phyloP scores from a whole-genome alignment of 768 basidiomycete genomes.

The Mycena maculata region DNA sequence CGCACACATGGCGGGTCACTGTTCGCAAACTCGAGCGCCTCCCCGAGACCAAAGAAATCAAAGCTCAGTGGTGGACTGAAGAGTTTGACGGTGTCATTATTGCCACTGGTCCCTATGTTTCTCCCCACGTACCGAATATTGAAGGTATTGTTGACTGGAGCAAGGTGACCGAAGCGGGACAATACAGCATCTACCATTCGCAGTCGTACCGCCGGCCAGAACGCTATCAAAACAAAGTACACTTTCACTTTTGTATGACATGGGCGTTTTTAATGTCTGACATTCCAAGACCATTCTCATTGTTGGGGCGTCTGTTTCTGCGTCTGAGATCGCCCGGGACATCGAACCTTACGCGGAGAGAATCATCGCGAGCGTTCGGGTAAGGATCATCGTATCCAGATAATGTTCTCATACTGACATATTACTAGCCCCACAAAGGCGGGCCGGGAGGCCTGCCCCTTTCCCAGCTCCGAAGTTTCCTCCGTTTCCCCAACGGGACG shows the following conservation, averaged over 20 bases:
- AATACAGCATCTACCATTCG: conserved; percentile 43
- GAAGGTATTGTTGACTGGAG: conserved; percentile 45
- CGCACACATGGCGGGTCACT: conserved; percentile 37
- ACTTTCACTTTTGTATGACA: background rate
- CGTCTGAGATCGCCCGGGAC: conserved; percentile 39
- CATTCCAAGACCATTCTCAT: conserved; percentile 31
- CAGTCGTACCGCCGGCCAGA: conserved; percentile 47
- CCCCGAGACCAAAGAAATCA: conserved; percentile 30
- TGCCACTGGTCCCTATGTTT: conserved; percentile 47
- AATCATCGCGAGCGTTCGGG: conserved; percentile 35
- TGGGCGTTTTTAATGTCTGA: background rate
- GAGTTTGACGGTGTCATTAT: conserved; percentile 49
- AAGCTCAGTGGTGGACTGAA: conserved; percentile 43
- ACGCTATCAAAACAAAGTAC: conserved; percentile 44
- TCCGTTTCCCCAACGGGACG: conserved; percentile 39
- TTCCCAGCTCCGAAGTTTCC: conserved; percentile 40
- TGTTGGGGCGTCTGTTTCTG: conserved; percentile 35
- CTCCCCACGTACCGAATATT: conserved; percentile 47
- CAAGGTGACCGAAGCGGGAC: conserved; percentile 31
- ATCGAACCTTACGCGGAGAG: conserved; percentile 30
- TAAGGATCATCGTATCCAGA: conserved; percentile 19
- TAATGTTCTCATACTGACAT: background rate
- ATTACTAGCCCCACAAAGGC: no score
- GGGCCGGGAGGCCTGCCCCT: no score
- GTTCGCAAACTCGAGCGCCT: conserved; percentile 35